Evolutionary conservation across 257 asterid genomes (phyloP), one percentile per base, ranked within the genome.

Genomic region (Solanum okadae): DNA sequence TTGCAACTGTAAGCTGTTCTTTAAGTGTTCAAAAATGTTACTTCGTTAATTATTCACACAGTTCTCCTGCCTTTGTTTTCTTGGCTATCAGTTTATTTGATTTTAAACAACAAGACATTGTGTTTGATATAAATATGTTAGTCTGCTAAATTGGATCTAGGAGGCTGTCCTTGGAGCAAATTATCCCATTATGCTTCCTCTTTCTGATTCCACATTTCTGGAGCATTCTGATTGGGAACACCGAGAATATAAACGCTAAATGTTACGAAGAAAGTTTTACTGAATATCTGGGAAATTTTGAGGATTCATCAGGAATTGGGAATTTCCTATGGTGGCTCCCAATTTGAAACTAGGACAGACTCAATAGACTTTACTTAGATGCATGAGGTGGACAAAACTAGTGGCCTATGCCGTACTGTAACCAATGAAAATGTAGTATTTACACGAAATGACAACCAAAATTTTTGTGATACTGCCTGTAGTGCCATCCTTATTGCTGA

Each of bases 1-100:
- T 97, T 73, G 87, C 98, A 77, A 95, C 93, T 72, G 99, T 96
- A 93, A 94, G 98, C 88, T 84, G 63, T 49, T 29, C 68, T 46
- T 46, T 75, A 23, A 22, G 34, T 5, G 78, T 72, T 90, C 37
- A 49, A 25, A n/a, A 70, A 59, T 76, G 8, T 49, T 81, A 6
- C 68, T 81, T 81, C 42, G 46, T 29, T 59, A 83, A 10, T 42
- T 29, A 46, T 46, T 29, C 10, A 49, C 42, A 18, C 68, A 46
- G 68, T 49, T 81, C 42, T 46, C 86, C 86, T 49, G 86, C 86
- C 86, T 81, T 81, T 14, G 8, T 81, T 81, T 46, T 46, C 70
- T 81, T 49, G 68, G 29, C 16, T 5, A 49, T 29, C 42, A 27
- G 67, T 79, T 25, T 27, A 29, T 49, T 81, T 81, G 29, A 81